Conservation (phyloP, 305 asterid species). For the Rubia balearica region DNA sequence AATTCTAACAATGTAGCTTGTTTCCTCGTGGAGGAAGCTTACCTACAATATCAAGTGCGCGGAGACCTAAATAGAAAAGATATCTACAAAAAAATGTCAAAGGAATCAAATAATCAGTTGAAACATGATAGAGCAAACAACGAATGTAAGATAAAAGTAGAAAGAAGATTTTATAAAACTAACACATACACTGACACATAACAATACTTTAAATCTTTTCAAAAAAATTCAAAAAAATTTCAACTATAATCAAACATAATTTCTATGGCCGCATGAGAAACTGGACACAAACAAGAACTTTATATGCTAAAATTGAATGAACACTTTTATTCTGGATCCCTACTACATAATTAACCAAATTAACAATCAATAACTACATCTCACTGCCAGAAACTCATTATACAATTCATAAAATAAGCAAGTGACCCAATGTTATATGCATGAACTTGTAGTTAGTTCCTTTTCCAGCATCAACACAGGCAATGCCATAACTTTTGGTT, state of each 20-base stretch:
- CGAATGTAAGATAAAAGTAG: neutral
- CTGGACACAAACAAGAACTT: too few relatives aligned
- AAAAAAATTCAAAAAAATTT: neutral
- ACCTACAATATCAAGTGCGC: constrained; percentile 96
- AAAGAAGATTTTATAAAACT: neutral
- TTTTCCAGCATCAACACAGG: neutral
- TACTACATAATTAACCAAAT: neutral
- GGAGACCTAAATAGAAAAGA: constrained; percentile 86
- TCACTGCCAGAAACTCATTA: neutral
- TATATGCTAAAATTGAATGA: neutral
- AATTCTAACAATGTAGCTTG: neutral
- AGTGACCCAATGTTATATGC: neutral
- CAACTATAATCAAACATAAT: neutral
- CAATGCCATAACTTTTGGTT: too few relatives aligned
- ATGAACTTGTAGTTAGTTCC: neutral
- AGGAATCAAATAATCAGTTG: neutral
- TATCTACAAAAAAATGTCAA: constrained; percentile 41
- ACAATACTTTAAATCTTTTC: neutral
- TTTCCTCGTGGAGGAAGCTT: constrained; percentile 22
- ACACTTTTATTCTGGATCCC: neutral
- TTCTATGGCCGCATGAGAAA: neutral
- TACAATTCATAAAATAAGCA: neutral
- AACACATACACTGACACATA: neutral
- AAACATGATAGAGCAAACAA: neutral
- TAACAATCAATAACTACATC: neutral